Evolutionary conservation across 148 eudicot genomes (phyloP).

Genomic region (Selenicereus undatus): DNA sequence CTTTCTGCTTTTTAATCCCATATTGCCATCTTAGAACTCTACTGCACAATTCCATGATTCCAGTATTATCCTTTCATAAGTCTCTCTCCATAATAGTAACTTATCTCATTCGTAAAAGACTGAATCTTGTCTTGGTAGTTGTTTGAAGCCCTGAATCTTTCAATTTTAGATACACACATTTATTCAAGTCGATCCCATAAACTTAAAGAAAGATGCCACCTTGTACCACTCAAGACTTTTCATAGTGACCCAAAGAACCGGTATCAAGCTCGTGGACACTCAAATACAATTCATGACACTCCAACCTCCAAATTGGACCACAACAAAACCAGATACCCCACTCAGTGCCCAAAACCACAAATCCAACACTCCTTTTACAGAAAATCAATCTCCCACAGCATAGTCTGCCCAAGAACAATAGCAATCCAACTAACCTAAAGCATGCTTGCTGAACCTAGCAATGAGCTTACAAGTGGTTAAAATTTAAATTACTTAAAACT

Average conservation of each 20-base stretch:
- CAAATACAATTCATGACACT: not conserved
- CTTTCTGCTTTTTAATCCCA: not conserved
- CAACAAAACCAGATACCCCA: not conserved
- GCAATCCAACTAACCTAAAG: not conserved
- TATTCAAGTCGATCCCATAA: not conserved
- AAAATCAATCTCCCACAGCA: not conserved
- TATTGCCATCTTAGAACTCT: not conserved
- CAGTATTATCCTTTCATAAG: not conserved
- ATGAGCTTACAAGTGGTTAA: not conserved
- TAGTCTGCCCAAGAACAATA: not conserved
- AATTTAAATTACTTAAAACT: not conserved
- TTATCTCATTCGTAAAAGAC: not conserved
- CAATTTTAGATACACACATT: not conserved
- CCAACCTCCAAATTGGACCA: not conserved
- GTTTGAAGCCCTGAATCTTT: too few relatives aligned
- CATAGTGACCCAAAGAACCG: not conserved
- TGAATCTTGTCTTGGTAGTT: too few relatives aligned
- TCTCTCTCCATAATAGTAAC: not conserved
- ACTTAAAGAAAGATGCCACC: not conserved
- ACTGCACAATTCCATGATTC: not conserved
- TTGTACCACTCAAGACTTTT: not conserved
- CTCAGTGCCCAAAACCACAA: not conserved
- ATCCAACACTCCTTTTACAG: not conserved
- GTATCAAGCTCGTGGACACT: not conserved
- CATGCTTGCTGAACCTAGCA: not conserved